Percentiles rank a stretch among this genome's conserved stretches.
phyloP scores from a whole-genome alignment of 345 rosid species.

The Aegle marmelos region DNA sequence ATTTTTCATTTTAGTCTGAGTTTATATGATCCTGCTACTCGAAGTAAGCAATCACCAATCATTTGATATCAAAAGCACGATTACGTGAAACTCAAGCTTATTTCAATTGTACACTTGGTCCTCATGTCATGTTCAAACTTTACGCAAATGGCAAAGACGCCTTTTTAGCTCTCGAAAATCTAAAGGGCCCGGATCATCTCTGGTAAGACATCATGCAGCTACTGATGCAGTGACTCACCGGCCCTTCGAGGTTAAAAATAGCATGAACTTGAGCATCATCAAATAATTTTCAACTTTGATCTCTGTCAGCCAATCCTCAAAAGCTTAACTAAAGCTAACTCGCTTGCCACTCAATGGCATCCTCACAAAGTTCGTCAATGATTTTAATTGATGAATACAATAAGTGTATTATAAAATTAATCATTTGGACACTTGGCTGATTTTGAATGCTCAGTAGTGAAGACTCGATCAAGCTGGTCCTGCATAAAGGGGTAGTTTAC shows the following conservation, averaged over 20 bases:
- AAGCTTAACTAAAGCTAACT: not conserved
- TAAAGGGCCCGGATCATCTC: not conserved
- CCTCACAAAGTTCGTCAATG: not conserved
- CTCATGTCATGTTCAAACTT: not conserved
- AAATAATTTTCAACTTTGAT: not conserved
- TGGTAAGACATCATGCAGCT: not conserved
- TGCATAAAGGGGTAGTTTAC: not conserved
- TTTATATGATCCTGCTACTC: not conserved
- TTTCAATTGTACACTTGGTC: not conserved
- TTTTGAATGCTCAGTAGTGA: not conserved
- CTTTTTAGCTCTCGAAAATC: not conserved
- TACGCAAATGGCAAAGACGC: not conserved
- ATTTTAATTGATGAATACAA: not conserved
- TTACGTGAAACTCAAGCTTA: not conserved
- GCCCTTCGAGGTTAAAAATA: not conserved
- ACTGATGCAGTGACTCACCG: not conserved
- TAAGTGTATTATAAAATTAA: not conserved
- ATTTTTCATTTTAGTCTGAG: not conserved
- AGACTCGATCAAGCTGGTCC: conserved; percentile 22
- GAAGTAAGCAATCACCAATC: not conserved
- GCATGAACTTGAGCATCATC: not conserved
- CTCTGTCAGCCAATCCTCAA: not conserved
- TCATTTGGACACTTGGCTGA: conserved; percentile 1
- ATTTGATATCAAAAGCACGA: not conserved
- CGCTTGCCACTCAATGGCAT: not conserved